These are phyloP conservation scores for Mucor circinelloides DNA, from an alignment of 371 early-diverging fungal species.

Conservation along the genomic window DNA sequence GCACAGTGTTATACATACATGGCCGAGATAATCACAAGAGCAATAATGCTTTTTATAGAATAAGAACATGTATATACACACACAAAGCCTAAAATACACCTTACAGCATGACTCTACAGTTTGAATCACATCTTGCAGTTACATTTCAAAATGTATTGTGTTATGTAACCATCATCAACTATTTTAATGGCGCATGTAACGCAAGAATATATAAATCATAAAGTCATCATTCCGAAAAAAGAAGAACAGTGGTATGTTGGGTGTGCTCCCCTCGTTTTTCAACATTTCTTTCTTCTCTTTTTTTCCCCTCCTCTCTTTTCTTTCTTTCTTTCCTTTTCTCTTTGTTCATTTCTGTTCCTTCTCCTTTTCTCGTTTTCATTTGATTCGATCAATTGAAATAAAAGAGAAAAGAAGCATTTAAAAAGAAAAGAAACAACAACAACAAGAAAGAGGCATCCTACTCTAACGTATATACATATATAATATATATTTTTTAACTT, in stretches of 20 bases:
- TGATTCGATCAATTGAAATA: conserved; percentile 1
- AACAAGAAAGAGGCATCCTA: background rate
- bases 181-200: conserved; percentile 14
- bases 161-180: background rate
- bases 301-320: background rate
- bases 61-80: background rate
- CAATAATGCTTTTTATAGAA: background rate
- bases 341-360: background rate
- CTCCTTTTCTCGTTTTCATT: conserved; percentile 8
- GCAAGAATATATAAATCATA: conserved; percentile 7
- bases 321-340: conserved; percentile 7
- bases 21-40: background rate
- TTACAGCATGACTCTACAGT: background rate
- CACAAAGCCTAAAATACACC: background rate
- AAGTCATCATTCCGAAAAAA: conserved; percentile 11
- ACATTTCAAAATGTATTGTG: background rate
- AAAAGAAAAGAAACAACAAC: conserved; percentile 1
- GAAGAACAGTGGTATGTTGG: background rate
- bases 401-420: background rate
- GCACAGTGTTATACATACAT: background rate
- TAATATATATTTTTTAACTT: conserved; percentile 6
- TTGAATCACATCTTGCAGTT: background rate
- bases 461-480: background rate
- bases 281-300: conserved; percentile 14
- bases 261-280: conserved; percentile 14